Percentiles rank a stretch among this genome's conserved stretches.
Evolutionary conservation across 257 asterid species (phyloP).

Genomic region (Scutellaria barbata): DNA sequence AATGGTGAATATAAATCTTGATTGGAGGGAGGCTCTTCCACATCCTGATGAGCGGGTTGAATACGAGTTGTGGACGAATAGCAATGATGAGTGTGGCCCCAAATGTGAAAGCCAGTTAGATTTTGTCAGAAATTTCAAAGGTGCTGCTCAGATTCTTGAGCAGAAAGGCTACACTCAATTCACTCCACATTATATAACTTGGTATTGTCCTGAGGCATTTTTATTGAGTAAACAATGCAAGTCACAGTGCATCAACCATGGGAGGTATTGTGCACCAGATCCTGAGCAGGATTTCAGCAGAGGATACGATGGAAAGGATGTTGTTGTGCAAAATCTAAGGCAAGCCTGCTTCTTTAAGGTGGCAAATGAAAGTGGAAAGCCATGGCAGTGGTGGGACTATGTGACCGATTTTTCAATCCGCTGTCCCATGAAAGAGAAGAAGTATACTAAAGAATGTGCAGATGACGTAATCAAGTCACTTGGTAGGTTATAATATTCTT

Average conservation of each 20-base stretch:
- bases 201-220: constrained; percentile 79
- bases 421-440: constrained; percentile 72
- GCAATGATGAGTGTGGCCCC: constrained; percentile 91
- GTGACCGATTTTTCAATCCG: constrained; percentile 69
- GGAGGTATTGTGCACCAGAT: constrained; percentile 78
- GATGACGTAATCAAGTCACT: constrained; percentile 65
- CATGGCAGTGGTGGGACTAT: constrained; percentile 87
- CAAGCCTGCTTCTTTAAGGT: constrained; percentile 74
- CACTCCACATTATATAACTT: constrained; percentile 71
- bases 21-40: constrained; percentile 97
- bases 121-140: constrained; percentile 76
- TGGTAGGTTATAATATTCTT: constrained; percentile 51
- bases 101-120: constrained; percentile 87
- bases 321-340: constrained; percentile 68
- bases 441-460: constrained; percentile 67
- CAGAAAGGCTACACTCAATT: constrained; percentile 84
- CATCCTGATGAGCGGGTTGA: constrained; percentile 98
- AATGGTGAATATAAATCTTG: constrained; percentile 81
- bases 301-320: constrained; percentile 78
- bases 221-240: constrained; percentile 68
- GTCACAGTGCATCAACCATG: constrained; percentile 78
- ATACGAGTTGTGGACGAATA: constrained; percentile 92
- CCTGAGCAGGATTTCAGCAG: constrained; percentile 77
- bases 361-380: constrained; percentile 69
- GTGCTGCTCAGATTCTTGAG: constrained; percentile 96